A percentile compares a stretch with the other conserved stretches of the same genome.
These are phyloP conservation scores for Phytophthora syringae DNA, from an alignment of 352 stramenopile genomes.

Conservation along the genomic window DNA sequence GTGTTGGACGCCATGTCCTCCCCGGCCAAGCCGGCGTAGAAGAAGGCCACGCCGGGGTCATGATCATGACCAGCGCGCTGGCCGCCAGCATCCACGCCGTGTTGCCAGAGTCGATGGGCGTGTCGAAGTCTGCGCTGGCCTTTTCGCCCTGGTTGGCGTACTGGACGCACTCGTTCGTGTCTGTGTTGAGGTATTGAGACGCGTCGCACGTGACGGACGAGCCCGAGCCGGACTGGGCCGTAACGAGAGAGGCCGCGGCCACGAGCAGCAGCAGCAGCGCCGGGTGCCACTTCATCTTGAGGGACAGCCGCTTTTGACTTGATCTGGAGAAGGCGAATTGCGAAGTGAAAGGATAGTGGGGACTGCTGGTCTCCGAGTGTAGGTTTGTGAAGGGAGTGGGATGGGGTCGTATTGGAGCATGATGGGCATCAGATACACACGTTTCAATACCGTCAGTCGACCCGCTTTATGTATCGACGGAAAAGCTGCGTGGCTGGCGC, in stretches of 20 bases:
- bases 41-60: slow-evolving; percentile 44
- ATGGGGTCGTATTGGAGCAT: neutral
- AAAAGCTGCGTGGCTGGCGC: too few relatives aligned
- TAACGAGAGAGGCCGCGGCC: slow-evolving; percentile 34
- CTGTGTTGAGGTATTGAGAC: slow-evolving; percentile 51
- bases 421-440: too few relatives aligned
- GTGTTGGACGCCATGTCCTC: too few relatives aligned
- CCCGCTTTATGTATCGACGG: too few relatives aligned
- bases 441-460: too few relatives aligned
- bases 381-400: slow-evolving; percentile 30
- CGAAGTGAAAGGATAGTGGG: slow-evolving; percentile 31
- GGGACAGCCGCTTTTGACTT: neutral
- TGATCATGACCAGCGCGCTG: slow-evolving; percentile 37
- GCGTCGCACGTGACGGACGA: slow-evolving; percentile 31
- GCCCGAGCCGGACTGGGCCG: slow-evolving; percentile 33
- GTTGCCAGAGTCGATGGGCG: slow-evolving; percentile 41
- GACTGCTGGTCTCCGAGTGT: too few relatives aligned
- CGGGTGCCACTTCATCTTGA: neutral
- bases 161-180: slow-evolving; percentile 47
- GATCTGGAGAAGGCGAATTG: slow-evolving; percentile 7
- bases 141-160: slow-evolving; percentile 42
- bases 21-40: slow-evolving; percentile 82
- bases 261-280: slow-evolving; percentile 23
- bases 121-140: slow-evolving; percentile 26
- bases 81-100: slow-evolving; percentile 37